These are phyloP conservation scores for Ploettnerulaceae sp. DNA, from an alignment of 2,329 filamentous ascomycete species.

Conservation along the genomic window DNA sequence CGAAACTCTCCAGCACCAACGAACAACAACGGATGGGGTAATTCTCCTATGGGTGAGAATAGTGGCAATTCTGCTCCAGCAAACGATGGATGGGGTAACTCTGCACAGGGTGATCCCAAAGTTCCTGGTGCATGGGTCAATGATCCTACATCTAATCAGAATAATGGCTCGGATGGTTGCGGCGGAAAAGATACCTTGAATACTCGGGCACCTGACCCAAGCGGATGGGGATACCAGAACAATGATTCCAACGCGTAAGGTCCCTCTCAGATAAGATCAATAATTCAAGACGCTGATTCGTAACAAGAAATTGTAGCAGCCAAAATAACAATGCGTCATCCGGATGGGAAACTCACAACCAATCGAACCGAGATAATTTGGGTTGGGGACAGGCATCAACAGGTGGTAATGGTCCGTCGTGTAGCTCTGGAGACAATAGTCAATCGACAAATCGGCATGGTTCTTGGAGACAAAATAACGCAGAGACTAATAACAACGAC, in stretches of 20 bases:
- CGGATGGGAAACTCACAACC: slow-evolving; percentile 6
- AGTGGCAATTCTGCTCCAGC: neutral
- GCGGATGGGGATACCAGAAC: no score
- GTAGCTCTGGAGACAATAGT: slow-evolving; percentile 8
- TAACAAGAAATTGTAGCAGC: neutral
- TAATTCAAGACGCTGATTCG: neutral
- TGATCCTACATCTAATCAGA: neutral
- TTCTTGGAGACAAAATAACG: no score
- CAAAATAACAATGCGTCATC: slow-evolving; percentile 10
- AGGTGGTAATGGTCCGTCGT: no score
- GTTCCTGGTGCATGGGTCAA: neutral
- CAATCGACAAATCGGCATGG: slow-evolving; percentile 5
- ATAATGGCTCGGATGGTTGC: slow-evolving; percentile 6
- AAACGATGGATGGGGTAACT: slow-evolving; percentile 1
- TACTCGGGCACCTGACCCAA: no score
- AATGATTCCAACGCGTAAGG: slow-evolving; percentile 1
- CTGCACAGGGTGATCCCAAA: neutral
- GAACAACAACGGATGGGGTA: neutral
- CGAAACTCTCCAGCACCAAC: neutral
- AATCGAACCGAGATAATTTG: slow-evolving; percentile 6
- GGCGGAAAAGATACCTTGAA: slow-evolving; percentile 11
- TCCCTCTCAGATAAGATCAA: neutral
- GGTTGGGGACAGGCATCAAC: no score
- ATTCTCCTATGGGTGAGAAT: neutral
- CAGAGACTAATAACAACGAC: slow-evolving; percentile 1